Evolutionary conservation across 148 eudicot species (phyloP).

Genomic region (Cornus controversa): DNA sequence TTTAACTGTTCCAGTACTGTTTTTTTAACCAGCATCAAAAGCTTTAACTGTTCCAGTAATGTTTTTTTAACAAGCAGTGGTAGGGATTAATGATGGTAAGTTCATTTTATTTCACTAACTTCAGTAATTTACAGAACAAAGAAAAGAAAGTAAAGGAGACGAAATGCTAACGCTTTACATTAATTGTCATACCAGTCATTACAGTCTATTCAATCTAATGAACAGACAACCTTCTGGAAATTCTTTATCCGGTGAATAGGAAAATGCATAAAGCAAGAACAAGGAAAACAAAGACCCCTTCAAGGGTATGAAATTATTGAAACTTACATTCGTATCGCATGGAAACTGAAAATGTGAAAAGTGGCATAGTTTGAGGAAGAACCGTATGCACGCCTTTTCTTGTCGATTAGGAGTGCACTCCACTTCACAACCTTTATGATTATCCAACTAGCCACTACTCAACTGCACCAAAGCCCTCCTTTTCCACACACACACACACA

Average conservation of each 20-base stretch:
- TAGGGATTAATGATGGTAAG: too few relatives aligned
- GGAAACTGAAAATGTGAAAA: background rate
- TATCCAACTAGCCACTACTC: background rate
- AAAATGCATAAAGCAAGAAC: background rate
- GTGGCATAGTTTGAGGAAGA: background rate
- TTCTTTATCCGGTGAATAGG: background rate
- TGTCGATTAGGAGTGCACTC: slow-evolving; percentile 6
- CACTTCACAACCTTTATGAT: background rate
- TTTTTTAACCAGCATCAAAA: too few relatives aligned
- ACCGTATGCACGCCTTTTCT: background rate
- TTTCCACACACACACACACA: too few relatives aligned
- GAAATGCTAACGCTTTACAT: background rate
- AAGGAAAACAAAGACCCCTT: background rate
- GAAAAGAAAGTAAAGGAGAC: too few relatives aligned
- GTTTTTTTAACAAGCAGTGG: too few relatives aligned
- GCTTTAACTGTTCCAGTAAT: too few relatives aligned
- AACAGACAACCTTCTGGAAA: too few relatives aligned
- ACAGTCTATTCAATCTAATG: too few relatives aligned
- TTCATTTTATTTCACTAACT: too few relatives aligned
- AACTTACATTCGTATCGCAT: background rate
- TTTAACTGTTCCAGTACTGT: too few relatives aligned
- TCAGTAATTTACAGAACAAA: too few relatives aligned
- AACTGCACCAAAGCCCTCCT: slow-evolving; percentile 6
- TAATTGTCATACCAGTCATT: background rate
- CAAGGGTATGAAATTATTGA: background rate